Evolutionary conservation across 2,329 filamentous ascomycete species (phyloP).

Genomic region (Phialophora tarda): DNA sequence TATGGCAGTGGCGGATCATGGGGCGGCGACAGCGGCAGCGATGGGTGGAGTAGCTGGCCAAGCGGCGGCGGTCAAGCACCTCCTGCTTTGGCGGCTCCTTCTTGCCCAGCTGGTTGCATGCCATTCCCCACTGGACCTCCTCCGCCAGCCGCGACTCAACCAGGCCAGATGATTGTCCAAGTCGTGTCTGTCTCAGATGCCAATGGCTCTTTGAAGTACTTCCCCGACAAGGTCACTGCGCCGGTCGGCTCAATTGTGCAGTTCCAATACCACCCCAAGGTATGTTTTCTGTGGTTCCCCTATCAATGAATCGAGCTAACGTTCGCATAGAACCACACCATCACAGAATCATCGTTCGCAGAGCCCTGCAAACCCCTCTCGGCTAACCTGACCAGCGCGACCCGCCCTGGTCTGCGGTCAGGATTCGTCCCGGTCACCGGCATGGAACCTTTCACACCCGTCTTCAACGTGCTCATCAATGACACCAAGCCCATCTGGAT

Average conservation of each 20-base stretch:
- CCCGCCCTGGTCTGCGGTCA: conserved; percentile 61
- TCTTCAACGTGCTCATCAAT: conserved; percentile 74
- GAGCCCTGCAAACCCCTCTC: conserved; percentile 69
- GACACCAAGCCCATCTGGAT: conserved; percentile 75
- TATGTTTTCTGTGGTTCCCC: conserved; percentile 36
- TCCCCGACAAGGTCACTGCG: conserved; percentile 69
- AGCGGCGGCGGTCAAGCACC: conserved; percentile 1
- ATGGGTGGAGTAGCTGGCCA: conserved; percentile 19
- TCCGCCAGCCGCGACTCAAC: conserved; percentile 19
- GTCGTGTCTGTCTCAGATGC: conserved; percentile 69
- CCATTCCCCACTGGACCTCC: conserved; percentile 21
- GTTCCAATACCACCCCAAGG: conserved; percentile 58
- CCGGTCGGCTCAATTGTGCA: conserved; percentile 61
- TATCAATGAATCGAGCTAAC: conserved; percentile 1
- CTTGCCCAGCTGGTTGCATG: conserved; percentile 33
- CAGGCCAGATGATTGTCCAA: conserved; percentile 55
- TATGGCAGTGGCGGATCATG: background rate
- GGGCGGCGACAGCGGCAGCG: conserved; percentile 3
- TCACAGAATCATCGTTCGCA: conserved; percentile 77
- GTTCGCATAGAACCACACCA: conserved; percentile 70
- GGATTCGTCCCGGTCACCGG: conserved; percentile 59
- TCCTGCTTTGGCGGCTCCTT: conserved; percentile 22
- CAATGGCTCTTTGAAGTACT: conserved; percentile 63
- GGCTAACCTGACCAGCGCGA: conserved; percentile 50
- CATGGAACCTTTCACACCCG: conserved; percentile 61